Evolutionary conservation across 768 basidiomycete species (phyloP).

Genomic region (Boletus insuetus): DNA sequence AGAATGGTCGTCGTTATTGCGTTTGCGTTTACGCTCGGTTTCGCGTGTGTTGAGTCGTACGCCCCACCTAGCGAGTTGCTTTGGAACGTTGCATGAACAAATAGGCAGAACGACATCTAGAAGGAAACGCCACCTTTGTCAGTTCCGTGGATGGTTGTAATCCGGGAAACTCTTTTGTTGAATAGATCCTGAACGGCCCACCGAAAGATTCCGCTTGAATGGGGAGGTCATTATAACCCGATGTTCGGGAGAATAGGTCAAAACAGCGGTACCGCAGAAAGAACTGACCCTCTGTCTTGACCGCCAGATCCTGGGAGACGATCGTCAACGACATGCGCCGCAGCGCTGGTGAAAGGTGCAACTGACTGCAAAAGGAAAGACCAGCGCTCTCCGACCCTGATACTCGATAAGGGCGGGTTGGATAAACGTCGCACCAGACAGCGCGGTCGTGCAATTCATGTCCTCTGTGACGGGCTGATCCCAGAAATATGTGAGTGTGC

Average conservation of each 20-base stretch:
- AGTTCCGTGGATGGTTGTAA: slow-evolving; percentile 65
- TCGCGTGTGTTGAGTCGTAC: slow-evolving; percentile 37
- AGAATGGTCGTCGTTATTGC: slow-evolving; percentile 21
- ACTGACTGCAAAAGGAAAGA: slow-evolving; percentile 64
- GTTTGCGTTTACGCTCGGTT: slow-evolving; percentile 36
- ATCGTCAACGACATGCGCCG: slow-evolving; percentile 1
- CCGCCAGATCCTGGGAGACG: slow-evolving; percentile 57
- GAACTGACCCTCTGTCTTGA: slow-evolving; percentile 63
- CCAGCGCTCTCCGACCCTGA: slow-evolving; percentile 47
- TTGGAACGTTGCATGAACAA: slow-evolving; percentile 3
- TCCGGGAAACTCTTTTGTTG: slow-evolving; percentile 75
- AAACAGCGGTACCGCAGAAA: slow-evolving; percentile 70
- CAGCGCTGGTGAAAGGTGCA: slow-evolving; percentile 6
- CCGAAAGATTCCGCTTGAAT: slow-evolving; percentile 67
- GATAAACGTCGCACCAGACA: slow-evolving; percentile 63
- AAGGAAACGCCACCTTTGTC: slow-evolving; percentile 45
- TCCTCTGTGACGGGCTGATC: slow-evolving; percentile 45
- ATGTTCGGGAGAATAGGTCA: slow-evolving; percentile 48
- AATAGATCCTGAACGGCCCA: slow-evolving; percentile 65
- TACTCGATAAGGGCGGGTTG: slow-evolving; percentile 55
- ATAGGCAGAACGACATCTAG: not conserved
- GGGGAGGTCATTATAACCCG: slow-evolving; percentile 32
- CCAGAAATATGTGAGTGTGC: slow-evolving; percentile 43
- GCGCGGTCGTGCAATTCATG: slow-evolving; percentile 42
- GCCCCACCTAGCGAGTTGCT: slow-evolving; percentile 36